phyloP scores from a whole-genome alignment of 2,329 filamentous ascomycete genomes.

The Pezicula rhizophila region DNA sequence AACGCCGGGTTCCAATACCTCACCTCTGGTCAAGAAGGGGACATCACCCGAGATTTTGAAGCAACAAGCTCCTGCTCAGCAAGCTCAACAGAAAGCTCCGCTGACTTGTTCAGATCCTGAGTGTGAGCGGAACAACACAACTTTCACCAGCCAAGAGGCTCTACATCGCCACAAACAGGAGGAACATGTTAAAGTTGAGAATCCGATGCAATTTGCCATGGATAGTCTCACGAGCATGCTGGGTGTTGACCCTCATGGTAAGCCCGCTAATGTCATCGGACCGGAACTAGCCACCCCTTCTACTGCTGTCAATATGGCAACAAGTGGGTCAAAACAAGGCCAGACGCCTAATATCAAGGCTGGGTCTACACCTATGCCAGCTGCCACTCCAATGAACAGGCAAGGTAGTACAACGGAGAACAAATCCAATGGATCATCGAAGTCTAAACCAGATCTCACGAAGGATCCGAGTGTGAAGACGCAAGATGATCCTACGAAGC shows the following conservation, averaged over 20 bases:
- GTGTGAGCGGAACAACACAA: slow-evolving; percentile 44
- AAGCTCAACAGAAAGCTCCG: slow-evolving; percentile 17
- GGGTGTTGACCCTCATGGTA: slow-evolving; percentile 47
- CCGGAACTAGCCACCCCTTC: slow-evolving; percentile 25
- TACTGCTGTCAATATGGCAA: slow-evolving; percentile 26
- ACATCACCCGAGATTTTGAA: slow-evolving; percentile 23
- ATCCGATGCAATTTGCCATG: slow-evolving; percentile 47
- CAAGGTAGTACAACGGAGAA: slow-evolving; percentile 39
- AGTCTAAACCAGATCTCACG: slow-evolving; percentile 7
- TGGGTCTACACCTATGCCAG: slow-evolving; percentile 23
- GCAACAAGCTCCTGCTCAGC: slow-evolving; percentile 15
- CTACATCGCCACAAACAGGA: slow-evolving; percentile 49
- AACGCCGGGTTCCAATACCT: slow-evolving; percentile 20
- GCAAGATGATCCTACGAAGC: slow-evolving; percentile 21
- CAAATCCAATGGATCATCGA: slow-evolving; percentile 26
- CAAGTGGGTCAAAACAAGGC: slow-evolving; percentile 25
- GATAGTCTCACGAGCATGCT: slow-evolving; percentile 44
- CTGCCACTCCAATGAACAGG: slow-evolving; percentile 44
- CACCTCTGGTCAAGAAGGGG: slow-evolving; percentile 23
- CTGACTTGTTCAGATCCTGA: slow-evolving; percentile 43
- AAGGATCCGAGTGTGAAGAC: slow-evolving; percentile 14
- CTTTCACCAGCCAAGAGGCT: slow-evolving; percentile 49
- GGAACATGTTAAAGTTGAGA: slow-evolving; percentile 48
- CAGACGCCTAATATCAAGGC: slow-evolving; percentile 38
- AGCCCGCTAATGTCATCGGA: slow-evolving; percentile 10